Conservation (phyloP, 2,329 filamentous ascomycete genomes). For the Alternaria atra region DNA sequence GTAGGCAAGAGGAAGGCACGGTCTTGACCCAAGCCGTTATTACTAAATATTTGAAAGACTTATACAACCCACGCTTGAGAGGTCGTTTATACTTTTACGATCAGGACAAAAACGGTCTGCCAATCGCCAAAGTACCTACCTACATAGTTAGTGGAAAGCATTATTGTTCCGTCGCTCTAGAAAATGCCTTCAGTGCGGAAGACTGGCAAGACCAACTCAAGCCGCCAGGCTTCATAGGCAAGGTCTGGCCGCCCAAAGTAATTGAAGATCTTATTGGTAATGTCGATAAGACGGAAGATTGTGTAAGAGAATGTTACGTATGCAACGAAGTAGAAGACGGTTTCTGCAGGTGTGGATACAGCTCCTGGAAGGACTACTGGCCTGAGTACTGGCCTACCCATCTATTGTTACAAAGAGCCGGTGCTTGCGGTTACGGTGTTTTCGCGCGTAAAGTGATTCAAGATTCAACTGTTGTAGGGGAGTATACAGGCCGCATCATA, state of each 20-base stretch:
- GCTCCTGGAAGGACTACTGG: background rate
- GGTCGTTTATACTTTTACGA: background rate
- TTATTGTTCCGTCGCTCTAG: background rate
- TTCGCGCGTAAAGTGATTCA: background rate
- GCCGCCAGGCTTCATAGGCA: background rate
- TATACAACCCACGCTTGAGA: background rate
- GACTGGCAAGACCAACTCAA: background rate
- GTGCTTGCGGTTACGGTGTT: background rate
- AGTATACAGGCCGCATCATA: background rate
- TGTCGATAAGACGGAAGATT: background rate
- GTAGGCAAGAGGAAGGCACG: background rate
- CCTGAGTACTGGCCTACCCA: background rate
- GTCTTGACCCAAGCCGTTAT: background rate
- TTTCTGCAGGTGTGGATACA: background rate
- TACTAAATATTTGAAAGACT: background rate
- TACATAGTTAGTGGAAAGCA: background rate
- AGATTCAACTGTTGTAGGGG: background rate
- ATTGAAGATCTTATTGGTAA: background rate
- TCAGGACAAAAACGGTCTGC: background rate
- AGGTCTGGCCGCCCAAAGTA: background rate
- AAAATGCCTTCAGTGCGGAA: background rate
- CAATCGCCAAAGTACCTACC: background rate
- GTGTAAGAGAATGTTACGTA: background rate
- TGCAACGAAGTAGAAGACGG: background rate
- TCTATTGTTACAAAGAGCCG: background rate